Conservation (phyloP, 441 rosid species). For the Adansonia gregorii region DNA sequence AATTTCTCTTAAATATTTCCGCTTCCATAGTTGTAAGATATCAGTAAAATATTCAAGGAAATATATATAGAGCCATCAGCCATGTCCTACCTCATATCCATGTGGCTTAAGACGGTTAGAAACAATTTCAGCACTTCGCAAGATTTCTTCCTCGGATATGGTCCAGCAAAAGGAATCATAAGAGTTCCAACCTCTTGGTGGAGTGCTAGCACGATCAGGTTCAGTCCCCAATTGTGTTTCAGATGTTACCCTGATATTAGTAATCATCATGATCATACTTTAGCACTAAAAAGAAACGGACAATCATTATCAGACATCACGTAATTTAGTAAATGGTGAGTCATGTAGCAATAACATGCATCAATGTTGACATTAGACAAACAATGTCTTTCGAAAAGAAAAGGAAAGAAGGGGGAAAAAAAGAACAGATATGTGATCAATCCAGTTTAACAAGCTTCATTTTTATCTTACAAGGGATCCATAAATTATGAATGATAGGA, state of each 20-base stretch:
- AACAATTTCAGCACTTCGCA: slow-evolving; percentile 66
- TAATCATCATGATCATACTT: slow-evolving; percentile 1
- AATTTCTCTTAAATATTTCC: background rate
- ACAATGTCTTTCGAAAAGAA: background rate
- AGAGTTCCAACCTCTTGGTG: slow-evolving; percentile 98
- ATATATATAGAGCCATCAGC: background rate
- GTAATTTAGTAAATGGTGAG: slow-evolving; percentile 15
- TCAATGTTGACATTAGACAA: background rate
- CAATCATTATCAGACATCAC: background rate
- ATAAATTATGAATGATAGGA: background rate
- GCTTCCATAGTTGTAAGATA: slow-evolving; percentile 2
- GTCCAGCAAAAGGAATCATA: slow-evolving; percentile 92
- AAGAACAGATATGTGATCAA: background rate
- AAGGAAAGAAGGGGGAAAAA: background rate
- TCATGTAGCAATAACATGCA: background rate
- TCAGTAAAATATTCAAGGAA: background rate
- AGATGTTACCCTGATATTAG: slow-evolving; percentile 48
- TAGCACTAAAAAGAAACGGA: slow-evolving; percentile 1
- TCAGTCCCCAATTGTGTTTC: slow-evolving; percentile 17
- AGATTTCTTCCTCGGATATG: slow-evolving; percentile 80
- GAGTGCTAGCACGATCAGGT: slow-evolving; percentile 54
- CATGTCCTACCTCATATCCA: slow-evolving; percentile 69
- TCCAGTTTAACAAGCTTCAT: background rate
- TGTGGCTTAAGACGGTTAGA: slow-evolving; percentile 61
- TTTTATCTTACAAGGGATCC: background rate